Percentiles rank a stretch among this genome's conserved stretches.
Conservation (phyloP, 495 filamentous ascomycete genomes). For the Astrothelium macrocarpum region DNA sequence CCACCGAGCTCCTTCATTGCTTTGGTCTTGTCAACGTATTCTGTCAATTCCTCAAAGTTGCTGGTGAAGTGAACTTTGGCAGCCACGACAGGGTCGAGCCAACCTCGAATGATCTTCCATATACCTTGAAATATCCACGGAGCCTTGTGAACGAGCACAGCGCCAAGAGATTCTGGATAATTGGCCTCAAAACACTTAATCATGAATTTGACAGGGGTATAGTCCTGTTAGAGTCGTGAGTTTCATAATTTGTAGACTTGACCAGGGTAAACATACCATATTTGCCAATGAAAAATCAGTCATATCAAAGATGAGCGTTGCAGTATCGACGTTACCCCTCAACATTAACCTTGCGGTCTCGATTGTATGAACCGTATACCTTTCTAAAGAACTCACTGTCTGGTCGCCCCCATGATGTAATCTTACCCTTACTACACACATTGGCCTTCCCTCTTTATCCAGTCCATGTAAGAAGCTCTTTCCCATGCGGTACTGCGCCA, state of each 20-base stretch:
- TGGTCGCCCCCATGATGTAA: conserved; percentile 78
- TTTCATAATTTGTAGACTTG: conserved; percentile 66
- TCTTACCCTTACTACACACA: conserved; percentile 75
- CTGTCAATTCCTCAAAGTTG: conserved; percentile 63
- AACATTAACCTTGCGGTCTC: conserved; percentile 84
- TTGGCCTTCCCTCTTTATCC: conserved; percentile 76
- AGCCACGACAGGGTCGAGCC: conserved; percentile 95
- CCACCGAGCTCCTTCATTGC: conserved; percentile 78
- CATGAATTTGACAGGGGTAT: conserved; percentile 94
- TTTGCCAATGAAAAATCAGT: conserved; percentile 84
- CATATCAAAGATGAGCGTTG: conserved; percentile 93
- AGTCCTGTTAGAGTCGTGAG: conserved; percentile 50
- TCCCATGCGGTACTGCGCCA: conserved; percentile 77
- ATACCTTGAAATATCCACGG: conserved; percentile 90
- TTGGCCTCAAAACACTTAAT: conserved; percentile 99
- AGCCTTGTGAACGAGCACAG: conserved; percentile 92
- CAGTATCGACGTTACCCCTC: conserved; percentile 73
- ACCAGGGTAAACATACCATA: conserved; percentile 52
- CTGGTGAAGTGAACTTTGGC: conserved; percentile 93
- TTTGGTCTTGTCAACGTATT: conserved; percentile 59
- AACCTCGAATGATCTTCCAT: conserved; percentile 80
- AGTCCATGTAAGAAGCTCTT: conserved; percentile 88
- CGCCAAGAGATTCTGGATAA: conserved; percentile 85
- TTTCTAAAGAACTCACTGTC: conserved; percentile 65
- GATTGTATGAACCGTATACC: conserved; percentile 88